Evolutionary conservation across 2,329 filamentous ascomycete genomes (phyloP), one percentile per base, ranked within the genome.

Genomic region (Fusarium papillatum): DNA sequence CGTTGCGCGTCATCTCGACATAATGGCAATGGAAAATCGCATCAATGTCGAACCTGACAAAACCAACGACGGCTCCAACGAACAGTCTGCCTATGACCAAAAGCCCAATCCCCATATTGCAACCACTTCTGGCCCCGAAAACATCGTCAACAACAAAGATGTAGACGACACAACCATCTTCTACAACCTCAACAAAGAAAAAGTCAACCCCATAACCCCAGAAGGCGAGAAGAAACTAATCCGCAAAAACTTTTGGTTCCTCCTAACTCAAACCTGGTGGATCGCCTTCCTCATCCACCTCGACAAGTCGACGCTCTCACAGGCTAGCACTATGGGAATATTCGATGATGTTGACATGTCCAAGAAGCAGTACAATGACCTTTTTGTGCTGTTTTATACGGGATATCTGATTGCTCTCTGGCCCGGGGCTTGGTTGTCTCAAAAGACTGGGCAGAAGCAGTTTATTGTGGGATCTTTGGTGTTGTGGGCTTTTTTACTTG

Each of bases 251-350:
- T 64, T 68, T n/a, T 64, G 66, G 66, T 64, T 55, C 14, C 66
- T 68, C 14, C 29, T 68, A 9, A 46, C 43, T 22, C 66, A 68
- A n/a, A 68, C 60, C 3, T 68, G 66, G 66, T 68, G 60, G 66
- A 29, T 68, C 14, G 66, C 60, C 1, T 68, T 68, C n/a, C 66
- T 68, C 26, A 68, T 68, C 34, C 66, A 68, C 60, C 34, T 68
- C 9, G 66, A 68, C 66, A 68, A 68, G 46, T 68, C 66, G 26
- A 68, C 66, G 3, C 60, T 68, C 19, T 64, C 60, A 11, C 66
- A 68, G 36, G 66, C 66, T 11, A 68, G 66, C 36, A 68, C 66
- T n/a, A 68, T 68, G 60, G 66, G 66, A 2, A 68, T 68, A 41
- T 68, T 68, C 29, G 31, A 68, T 4, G 66, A 68, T 9, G 60